Evolutionary conservation across 345 rosid species (phyloP).

Genomic region (Limnanthes douglasii): DNA sequence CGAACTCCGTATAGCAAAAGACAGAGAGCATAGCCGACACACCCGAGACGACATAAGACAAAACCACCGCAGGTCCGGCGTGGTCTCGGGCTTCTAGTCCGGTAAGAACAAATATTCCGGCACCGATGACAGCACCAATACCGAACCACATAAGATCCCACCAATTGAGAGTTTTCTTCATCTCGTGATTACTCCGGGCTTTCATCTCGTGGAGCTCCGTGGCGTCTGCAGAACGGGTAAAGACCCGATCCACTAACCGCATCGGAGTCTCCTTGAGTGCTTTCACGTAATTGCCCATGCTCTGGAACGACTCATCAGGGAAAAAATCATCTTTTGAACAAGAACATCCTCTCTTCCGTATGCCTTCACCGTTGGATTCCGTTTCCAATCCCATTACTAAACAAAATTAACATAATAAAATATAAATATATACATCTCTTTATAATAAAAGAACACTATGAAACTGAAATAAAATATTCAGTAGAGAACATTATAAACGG

Average conservation of each 20-base stretch:
- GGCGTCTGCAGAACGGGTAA: slow-evolving; percentile 55
- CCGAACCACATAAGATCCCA: slow-evolving; percentile 99
- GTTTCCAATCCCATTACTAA: too few relatives aligned
- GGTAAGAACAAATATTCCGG: slow-evolving; percentile 85
- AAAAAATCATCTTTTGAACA: slow-evolving; percentile 66
- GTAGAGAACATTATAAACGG: too few relatives aligned
- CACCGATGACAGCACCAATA: slow-evolving; percentile 77
- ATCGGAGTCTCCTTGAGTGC: slow-evolving; percentile 52
- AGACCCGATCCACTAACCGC: slow-evolving; percentile 40
- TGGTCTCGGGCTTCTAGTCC: slow-evolving; percentile 35
- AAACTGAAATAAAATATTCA: too few relatives aligned
- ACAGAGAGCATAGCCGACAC: slow-evolving; percentile 89
- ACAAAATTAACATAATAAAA: too few relatives aligned
- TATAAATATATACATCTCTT: too few relatives aligned
- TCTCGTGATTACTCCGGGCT: slow-evolving; percentile 66
- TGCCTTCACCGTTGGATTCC: slow-evolving; percentile 13
- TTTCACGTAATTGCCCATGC: slow-evolving; percentile 32
- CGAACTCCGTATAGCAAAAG: slow-evolving; percentile 93
- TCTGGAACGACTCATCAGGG: slow-evolving; percentile 76
- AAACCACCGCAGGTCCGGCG: slow-evolving; percentile 78
- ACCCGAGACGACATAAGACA: slow-evolving; percentile 80
- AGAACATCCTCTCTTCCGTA: slow-evolving; percentile 47
- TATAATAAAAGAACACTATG: too few relatives aligned
- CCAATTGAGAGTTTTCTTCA: slow-evolving; percentile 78
- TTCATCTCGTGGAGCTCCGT: slow-evolving; percentile 65